Percentiles rank a stretch among this genome's conserved stretches.
Conservation (phyloP, 768 basidiomycete genomes). For the Psilocybe cyanescens region DNA sequence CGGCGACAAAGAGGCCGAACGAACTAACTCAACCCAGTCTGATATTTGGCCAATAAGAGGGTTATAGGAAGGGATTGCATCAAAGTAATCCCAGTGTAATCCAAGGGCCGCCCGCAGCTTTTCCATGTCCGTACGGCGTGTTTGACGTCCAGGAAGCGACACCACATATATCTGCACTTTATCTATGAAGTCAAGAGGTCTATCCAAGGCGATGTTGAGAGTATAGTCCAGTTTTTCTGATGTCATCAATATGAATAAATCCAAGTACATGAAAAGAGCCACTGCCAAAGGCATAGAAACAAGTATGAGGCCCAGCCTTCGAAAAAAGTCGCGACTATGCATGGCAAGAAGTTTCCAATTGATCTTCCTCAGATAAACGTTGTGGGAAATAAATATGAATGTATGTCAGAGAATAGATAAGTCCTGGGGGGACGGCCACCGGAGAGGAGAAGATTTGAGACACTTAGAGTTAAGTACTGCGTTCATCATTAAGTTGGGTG, state of each 20-base stretch:
- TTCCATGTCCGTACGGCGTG: background rate
- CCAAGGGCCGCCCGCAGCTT: background rate
- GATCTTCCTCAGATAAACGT: too few relatives aligned
- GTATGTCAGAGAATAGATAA: too few relatives aligned
- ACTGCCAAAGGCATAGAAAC: background rate
- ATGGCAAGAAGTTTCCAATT: too few relatives aligned
- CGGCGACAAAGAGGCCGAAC: background rate
- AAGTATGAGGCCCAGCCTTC: too few relatives aligned
- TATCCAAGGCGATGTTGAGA: background rate
- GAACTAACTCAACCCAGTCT: background rate
- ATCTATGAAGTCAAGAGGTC: background rate
- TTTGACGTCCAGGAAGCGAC: background rate
- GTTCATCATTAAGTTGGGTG: too few relatives aligned
- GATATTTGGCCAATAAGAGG: background rate
- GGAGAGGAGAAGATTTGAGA: too few relatives aligned
- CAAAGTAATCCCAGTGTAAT: background rate
- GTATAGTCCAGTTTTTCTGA: background rate
- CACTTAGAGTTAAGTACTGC: too few relatives aligned
- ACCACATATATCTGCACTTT: slow-evolving; percentile 1
- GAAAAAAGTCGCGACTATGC: too few relatives aligned
- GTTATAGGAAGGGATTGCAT: background rate
- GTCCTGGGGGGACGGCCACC: too few relatives aligned
- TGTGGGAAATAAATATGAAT: too few relatives aligned
- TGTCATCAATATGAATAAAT: background rate
- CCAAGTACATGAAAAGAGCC: background rate